Evolutionary conservation across 331 rosid genomes (phyloP).

Genomic region (Cydonia oblonga): DNA sequence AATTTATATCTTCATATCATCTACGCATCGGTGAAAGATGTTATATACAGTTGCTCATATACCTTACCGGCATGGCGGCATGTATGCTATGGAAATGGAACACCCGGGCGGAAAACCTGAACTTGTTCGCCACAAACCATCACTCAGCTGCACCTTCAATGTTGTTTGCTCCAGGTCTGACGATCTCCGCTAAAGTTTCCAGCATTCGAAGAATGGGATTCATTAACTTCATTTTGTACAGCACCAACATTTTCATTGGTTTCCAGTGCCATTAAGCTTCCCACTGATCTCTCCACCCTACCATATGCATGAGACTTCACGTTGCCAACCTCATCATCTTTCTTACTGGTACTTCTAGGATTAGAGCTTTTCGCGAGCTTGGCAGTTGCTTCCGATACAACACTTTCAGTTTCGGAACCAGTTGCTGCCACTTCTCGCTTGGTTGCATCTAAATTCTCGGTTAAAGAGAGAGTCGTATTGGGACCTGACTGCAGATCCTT

Average conservation of each 20-base stretch:
- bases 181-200: neutral
- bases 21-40: neutral
- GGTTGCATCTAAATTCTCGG: neutral
- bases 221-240: neutral
- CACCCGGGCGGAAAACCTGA: neutral
- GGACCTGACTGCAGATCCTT: neutral
- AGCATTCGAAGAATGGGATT: neutral
- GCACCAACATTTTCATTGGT: neutral
- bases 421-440: neutral
- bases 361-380: neutral
- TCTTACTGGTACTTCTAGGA: neutral
- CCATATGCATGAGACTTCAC: neutral
- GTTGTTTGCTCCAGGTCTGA: neutral
- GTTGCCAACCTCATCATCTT: slow-evolving; percentile 7
- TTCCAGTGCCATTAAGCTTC: neutral
- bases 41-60: slow-evolving; percentile 1
- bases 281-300: neutral
- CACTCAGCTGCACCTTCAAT: neutral
- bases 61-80: neutral
- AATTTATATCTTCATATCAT: neutral
- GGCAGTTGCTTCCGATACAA: neutral
- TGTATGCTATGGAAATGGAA: neutral
- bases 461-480: neutral
- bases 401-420: neutral
- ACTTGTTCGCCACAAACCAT: neutral